Percentiles rank a stretch among this genome's conserved stretches.
Evolutionary conservation across 202 grass and related monocot genomes (phyloP).

Genomic region (Saccharum hybrid): DNA sequence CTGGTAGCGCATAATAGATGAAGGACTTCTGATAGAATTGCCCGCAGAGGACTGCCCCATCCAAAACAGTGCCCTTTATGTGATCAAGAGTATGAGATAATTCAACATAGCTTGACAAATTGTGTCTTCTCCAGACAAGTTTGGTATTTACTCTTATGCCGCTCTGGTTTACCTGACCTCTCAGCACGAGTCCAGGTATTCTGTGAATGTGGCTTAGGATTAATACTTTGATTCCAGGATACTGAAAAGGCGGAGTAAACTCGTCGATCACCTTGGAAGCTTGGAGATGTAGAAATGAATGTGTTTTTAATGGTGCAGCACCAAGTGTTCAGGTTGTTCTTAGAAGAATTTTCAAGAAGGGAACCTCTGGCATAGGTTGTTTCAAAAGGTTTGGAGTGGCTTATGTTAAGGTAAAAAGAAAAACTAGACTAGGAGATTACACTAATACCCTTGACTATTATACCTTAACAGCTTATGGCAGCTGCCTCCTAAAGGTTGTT

Average conservation of each 20-base stretch:
- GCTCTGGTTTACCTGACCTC: too few relatives aligned
- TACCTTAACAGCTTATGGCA: neutral
- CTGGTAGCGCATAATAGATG: neutral
- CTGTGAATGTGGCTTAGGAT: too few relatives aligned
- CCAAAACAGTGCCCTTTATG: neutral
- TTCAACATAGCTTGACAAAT: neutral
- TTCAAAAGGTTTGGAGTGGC: neutral
- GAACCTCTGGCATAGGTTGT: neutral
- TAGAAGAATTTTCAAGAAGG: neutral
- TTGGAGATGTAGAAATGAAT: neutral
- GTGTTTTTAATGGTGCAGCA: neutral
- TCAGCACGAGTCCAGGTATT: too few relatives aligned
- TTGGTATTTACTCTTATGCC: neutral
- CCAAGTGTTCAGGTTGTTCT: neutral
- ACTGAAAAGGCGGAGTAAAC: too few relatives aligned
- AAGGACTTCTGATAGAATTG: neutral
- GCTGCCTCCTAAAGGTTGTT: neutral
- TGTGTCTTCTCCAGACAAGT: neutral
- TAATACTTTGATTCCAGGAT: too few relatives aligned
- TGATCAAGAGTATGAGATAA: neutral
- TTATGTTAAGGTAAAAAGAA: neutral
- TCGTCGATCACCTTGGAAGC: neutral
- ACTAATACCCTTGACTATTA: neutral
- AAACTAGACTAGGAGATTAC: neutral
- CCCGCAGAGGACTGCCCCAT: neutral